phyloP scores from a whole-genome alignment of 2,329 filamentous ascomycete genomes.

The Botrytis pseudocinerea region DNA sequence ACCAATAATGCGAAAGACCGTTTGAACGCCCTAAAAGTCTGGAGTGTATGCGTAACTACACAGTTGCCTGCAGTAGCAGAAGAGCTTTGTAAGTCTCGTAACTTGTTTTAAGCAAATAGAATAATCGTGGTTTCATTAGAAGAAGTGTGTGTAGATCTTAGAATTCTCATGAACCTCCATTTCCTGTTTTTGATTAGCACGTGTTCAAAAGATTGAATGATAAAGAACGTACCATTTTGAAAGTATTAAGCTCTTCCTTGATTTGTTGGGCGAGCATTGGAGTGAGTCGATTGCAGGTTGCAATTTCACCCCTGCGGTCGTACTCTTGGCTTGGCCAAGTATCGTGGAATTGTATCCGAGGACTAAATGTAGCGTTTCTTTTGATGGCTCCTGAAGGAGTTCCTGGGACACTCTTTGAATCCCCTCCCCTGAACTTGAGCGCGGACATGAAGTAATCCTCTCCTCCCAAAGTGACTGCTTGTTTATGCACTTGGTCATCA shows the following conservation, averaged over 20 bases:
- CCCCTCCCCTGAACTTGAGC: constrained; percentile 69
- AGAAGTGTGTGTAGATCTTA: constrained; percentile 99
- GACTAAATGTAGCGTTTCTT: constrained; percentile 76
- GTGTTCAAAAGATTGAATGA: constrained; percentile 21
- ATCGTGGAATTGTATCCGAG: constrained; percentile 90
- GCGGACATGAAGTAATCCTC: constrained; percentile 90
- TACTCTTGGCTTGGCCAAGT: constrained; percentile 97
- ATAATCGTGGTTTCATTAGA: constrained; percentile 62
- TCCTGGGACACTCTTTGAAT: constrained; percentile 76
- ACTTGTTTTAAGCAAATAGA: constrained; percentile 24
- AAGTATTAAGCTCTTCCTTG: constrained; percentile 98
- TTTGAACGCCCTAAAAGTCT: constrained; percentile 37
- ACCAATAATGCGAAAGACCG: constrained; percentile 40
- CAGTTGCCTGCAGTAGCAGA: constrained; percentile 34
- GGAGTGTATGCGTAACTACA: constrained; percentile 36
- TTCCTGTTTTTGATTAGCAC: constrained; percentile 65
- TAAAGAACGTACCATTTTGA: constrained; percentile 82
- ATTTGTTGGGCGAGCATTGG: constrained; percentile 98
- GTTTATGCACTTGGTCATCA: constrained; percentile 71
- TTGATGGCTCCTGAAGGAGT: constrained; percentile 68
- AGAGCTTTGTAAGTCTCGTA: constrained; percentile 22
- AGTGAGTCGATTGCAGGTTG: constrained; percentile 95
- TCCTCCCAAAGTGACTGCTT: constrained; percentile 67
- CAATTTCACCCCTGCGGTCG: constrained; percentile 91
- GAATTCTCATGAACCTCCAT: constrained; percentile 99